A percentile compares a stretch with the other conserved stretches of the same genome.
phyloP scores from a whole-genome alignment of 305 asterid genomes.

The Rubia tinctorum region DNA sequence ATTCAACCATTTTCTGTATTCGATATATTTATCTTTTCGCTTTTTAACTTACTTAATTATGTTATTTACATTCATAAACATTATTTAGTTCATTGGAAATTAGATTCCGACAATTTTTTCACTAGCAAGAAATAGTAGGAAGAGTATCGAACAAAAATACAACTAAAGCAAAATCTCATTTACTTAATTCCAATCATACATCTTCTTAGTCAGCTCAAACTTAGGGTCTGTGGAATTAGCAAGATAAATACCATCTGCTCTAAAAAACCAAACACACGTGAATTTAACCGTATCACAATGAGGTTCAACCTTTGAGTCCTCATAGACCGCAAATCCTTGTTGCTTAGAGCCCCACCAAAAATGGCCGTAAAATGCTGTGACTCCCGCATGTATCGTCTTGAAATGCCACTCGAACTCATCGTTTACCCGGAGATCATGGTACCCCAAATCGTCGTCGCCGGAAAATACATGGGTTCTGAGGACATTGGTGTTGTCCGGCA shows the following conservation, averaged over 20 bases:
- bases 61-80: too few relatives aligned
- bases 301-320: not conserved
- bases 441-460: not conserved
- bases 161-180: not conserved
- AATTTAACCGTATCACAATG: not conserved
- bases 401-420: not conserved
- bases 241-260: not conserved
- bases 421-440: not conserved
- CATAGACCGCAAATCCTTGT: not conserved
- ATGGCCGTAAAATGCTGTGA: not conserved
- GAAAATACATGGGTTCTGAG: slow-evolving; percentile 3
- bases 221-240: not conserved
- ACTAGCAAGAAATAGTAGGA: too few relatives aligned
- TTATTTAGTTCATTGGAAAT: too few relatives aligned
- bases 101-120: too few relatives aligned
- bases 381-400: not conserved
- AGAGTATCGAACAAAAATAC: too few relatives aligned
- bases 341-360: slow-evolving; percentile 5
- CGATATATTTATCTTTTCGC: too few relatives aligned
- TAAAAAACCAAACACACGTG: not conserved
- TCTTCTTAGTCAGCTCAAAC: too few relatives aligned
- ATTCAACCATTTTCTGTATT: too few relatives aligned
- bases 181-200: not conserved
- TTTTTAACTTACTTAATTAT: too few relatives aligned
- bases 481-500: not conserved